Percentiles rank a stretch among this genome's conserved stretches.
These are phyloP conservation scores for Euphorbia peplus DNA, from an alignment of 345 rosid species.

Conservation along the genomic window DNA sequence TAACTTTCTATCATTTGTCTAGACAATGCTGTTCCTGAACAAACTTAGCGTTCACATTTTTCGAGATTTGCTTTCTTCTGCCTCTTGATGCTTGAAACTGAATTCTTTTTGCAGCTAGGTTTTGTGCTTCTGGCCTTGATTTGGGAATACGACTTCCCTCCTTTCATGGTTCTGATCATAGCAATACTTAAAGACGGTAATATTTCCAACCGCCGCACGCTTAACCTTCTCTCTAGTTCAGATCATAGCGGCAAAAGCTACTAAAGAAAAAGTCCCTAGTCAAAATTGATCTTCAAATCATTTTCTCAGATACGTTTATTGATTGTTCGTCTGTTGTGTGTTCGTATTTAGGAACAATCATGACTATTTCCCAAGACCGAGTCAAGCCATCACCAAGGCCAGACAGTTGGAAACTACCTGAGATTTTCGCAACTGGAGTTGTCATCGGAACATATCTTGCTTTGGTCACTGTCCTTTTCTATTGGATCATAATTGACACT, in stretches of 20 bases:
- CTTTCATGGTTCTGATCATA: conserved; percentile 95
- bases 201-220: conserved; percentile 13
- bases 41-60: not conserved
- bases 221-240: conserved; percentile 1
- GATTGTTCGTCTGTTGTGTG: not conserved
- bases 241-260: too few relatives aligned
- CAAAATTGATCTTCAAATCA: too few relatives aligned
- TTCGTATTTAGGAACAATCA: conserved; percentile 69
- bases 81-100: conserved; percentile 11
- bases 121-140: conserved; percentile 89
- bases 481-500: conserved; percentile 73
- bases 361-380: conserved; percentile 86
- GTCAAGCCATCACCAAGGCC: conserved; percentile 90
- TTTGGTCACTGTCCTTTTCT: conserved; percentile 75
- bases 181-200: conserved; percentile 96
- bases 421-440: conserved; percentile 85
- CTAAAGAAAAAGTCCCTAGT: too few relatives aligned
- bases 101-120: conserved; percentile 62
- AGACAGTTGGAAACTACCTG: conserved; percentile 91
- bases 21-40: not conserved
- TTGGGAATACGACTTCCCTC: conserved; percentile 98
- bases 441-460: conserved; percentile 95
- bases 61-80: conserved; percentile 4
- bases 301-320: not conserved
- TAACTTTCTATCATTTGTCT: conserved; percentile 16